phyloP scores from a whole-genome alignment of 1,284 basidiomycete species.

The Ceratobasidium sp. region DNA sequence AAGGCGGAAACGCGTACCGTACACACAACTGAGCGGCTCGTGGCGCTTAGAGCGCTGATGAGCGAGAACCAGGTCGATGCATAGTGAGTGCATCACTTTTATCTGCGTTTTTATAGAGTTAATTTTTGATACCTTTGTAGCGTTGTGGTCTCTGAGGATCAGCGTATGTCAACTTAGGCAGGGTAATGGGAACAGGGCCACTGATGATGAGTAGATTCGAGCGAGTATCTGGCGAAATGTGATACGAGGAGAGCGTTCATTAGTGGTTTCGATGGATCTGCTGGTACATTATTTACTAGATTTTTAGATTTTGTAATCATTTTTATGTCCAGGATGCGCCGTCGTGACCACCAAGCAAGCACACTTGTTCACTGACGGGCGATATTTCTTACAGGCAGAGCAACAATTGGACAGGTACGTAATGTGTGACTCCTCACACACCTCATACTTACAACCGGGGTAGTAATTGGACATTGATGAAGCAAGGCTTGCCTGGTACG shows the following conservation, averaged over 20 bases:
- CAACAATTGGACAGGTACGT: constrained; percentile 86
- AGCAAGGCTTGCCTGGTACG: constrained; percentile 81
- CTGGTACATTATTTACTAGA: constrained; percentile 67
- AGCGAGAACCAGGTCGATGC: constrained; percentile 72
- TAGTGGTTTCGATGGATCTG: constrained; percentile 93
- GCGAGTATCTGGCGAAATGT: constrained; percentile 88
- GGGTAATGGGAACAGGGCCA: too few relatives aligned
- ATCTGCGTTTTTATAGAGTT: neutral
- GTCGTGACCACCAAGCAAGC: constrained; percentile 81
- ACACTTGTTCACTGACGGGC: constrained; percentile 90
- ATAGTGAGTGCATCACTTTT: constrained; percentile 59
- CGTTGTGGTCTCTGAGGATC: constrained; percentile 88
- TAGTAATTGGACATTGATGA: constrained; percentile 94
- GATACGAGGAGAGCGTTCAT: constrained; percentile 90
- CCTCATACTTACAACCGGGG: constrained; percentile 10
- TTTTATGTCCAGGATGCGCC: constrained; percentile 72
- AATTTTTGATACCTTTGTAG: constrained; percentile 50
- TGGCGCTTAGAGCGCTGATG: constrained; percentile 76
- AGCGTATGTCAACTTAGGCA: constrained; percentile 82
- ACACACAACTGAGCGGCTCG: constrained; percentile 73
- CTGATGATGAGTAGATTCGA: constrained; percentile 86
- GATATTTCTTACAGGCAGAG: constrained; percentile 93
- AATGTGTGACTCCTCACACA: neutral
- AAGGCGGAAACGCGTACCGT: constrained; percentile 42
- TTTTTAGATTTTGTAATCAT: constrained; percentile 46